Conservation (phyloP, 129 eudicot genomes). For the Flaveria robusta region DNA sequence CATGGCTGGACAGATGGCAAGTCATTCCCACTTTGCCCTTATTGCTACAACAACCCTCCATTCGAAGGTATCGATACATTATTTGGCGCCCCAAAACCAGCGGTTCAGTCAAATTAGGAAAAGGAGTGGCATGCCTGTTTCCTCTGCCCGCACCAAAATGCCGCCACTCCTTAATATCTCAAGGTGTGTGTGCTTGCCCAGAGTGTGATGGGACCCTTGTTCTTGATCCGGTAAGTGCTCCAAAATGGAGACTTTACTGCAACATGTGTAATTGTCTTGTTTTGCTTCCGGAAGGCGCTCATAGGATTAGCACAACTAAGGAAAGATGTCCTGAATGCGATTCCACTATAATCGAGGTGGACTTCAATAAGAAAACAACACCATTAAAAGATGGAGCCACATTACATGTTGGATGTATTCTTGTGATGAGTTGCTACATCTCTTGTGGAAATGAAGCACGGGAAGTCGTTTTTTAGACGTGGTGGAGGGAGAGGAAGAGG, state of each 20-base stretch:
- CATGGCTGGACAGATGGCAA: constrained; percentile 87
- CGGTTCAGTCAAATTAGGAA: constrained; percentile 54
- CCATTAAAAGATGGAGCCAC: constrained; percentile 83
- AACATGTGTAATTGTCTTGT: constrained; percentile 82
- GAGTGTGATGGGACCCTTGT: constrained; percentile 82
- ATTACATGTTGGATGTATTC: constrained; percentile 68
- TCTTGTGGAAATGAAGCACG: constrained; percentile 84
- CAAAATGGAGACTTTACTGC: constrained; percentile 74
- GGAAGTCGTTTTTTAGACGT: constrained; percentile 63
- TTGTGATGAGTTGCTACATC: constrained; percentile 87
- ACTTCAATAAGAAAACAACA: constrained; percentile 82
- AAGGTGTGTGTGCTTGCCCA: constrained; percentile 93
- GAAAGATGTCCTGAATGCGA: constrained; percentile 77
- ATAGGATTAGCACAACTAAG: constrained; percentile 60
- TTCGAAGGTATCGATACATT: constrained; percentile 75
- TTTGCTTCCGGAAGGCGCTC: constrained; percentile 76
- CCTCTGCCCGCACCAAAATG: constrained; percentile 90
- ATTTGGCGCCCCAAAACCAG: constrained; percentile 64
- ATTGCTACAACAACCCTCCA: constrained; percentile 90
- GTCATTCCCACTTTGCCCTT: constrained; percentile 87
- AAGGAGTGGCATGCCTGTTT: constrained; percentile 96
- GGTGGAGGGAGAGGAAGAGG: constrained; percentile 55
- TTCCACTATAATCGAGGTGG: constrained; percentile 67
- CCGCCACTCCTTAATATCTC: constrained; percentile 71
- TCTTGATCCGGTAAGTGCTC: constrained; percentile 83